Conservation (phyloP, 176 grass and related monocot species). For the Tuctoria greenei region DNA sequence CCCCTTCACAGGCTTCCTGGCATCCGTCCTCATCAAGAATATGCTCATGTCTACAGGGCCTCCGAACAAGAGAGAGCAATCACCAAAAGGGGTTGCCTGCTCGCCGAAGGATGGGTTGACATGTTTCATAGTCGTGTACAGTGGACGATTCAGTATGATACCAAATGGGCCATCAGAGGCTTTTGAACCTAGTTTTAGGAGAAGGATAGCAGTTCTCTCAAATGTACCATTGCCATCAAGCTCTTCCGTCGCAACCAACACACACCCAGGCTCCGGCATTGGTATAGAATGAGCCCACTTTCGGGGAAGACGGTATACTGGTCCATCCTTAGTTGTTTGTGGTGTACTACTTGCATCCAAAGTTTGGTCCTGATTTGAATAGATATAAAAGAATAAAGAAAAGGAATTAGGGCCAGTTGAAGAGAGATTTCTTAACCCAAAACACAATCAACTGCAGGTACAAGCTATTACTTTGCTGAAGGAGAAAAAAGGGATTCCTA, state of each 20-base stretch:
- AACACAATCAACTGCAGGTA: not conserved
- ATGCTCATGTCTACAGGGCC: slow-evolving; percentile 75
- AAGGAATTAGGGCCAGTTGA: not conserved
- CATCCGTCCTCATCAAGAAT: slow-evolving; percentile 56
- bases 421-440: slow-evolving; percentile 8
- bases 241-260: slow-evolving; percentile 77
- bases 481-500: not conserved
- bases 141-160: slow-evolving; percentile 77
- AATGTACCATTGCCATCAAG: slow-evolving; percentile 71
- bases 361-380: slow-evolving; percentile 45
- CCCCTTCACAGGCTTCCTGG: slow-evolving; percentile 44
- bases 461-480: not conserved
- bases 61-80: slow-evolving; percentile 75
- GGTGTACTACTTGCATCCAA: slow-evolving; percentile 39
- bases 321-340: slow-evolving; percentile 29
- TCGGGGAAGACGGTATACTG: slow-evolving; percentile 44
- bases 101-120: slow-evolving; percentile 53
- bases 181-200: slow-evolving; percentile 66
- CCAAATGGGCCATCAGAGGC: slow-evolving; percentile 67
- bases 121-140: slow-evolving; percentile 78
- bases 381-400: slow-evolving; percentile 10
- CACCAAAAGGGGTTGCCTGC: slow-evolving; percentile 46
- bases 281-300: slow-evolving; percentile 88
- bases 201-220: slow-evolving; percentile 74
- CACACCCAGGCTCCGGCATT: slow-evolving; percentile 72